Percentiles rank a stretch among this genome's conserved stretches.
Conservation (phyloP, 768 basidiomycete species). For the Chalciporus piperatus region DNA sequence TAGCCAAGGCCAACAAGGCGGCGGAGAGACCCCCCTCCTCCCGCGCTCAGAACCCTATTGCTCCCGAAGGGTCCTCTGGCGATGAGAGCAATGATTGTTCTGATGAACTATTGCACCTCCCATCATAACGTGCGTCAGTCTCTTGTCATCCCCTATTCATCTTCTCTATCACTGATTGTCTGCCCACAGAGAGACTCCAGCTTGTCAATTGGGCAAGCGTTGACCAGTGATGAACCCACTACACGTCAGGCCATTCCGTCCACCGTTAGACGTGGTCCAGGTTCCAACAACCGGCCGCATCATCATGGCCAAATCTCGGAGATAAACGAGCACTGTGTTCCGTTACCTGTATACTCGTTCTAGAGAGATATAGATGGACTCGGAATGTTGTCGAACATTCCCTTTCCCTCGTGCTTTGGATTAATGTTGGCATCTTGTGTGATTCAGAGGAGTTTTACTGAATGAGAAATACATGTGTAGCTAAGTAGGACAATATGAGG, state of each 20-base stretch:
- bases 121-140: conserved; percentile 16
- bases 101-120: background rate
- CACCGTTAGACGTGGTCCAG: background rate
- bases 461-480: conserved; percentile 1
- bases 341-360: background rate
- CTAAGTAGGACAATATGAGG: conserved; percentile 15
- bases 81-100: conserved; percentile 1
- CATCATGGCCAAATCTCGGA: background rate
- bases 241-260: background rate
- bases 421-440: background rate
- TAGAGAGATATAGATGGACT: background rate
- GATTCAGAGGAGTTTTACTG: background rate
- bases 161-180: background rate
- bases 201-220: background rate
- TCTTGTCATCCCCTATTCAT: background rate
- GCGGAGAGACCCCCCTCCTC: background rate
- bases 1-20: conserved; percentile 27
- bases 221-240: no score
- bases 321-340: background rate
- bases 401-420: background rate
- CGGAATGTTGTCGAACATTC: background rate
- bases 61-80: conserved; percentile 4
- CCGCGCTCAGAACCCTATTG: background rate
- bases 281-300: background rate
- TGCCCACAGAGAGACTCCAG: background rate